Evolutionary conservation across 208 protist genomes (phyloP), one percentile per base, ranked within the genome.

Genomic region (Willaertia magna): DNA sequence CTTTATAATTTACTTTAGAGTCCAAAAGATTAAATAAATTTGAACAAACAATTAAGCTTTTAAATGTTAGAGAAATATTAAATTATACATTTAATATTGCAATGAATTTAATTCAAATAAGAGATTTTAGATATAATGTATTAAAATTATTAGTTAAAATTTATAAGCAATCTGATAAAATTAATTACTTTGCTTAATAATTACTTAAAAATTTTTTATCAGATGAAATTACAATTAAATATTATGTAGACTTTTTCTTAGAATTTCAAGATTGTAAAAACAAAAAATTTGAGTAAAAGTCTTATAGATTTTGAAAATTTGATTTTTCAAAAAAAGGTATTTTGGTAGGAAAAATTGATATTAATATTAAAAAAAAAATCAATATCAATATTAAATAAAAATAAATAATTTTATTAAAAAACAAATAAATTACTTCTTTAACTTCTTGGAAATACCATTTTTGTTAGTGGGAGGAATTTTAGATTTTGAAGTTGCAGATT

Each of bases 211-310:
- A 82, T 74, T 93, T 95, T 74, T 89, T 96, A 12, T 89, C 87
- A 20, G 92, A 92, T 20, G 87, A 96, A 85, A 88, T 93, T n/a
- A 96, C 96, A 11, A 97, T 96, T 52, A 88, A 91, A 48, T 90
- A 98, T 11, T 90, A 98, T 88, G 87, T 97, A 16, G 95, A 98
- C 84, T 99, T 99, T 86, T 88, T 99, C n/a, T n/a, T n/a, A n/a
- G n/a, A n/a, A n/a, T n/a, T n/a, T n/a, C n/a, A n/a, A n/a, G n/a
- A n/a, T n/a, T n/a, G n/a, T n/a, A n/a, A n/a, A n/a, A n/a, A n/a
- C n/a, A n/a, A n/a, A n/a, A n/a, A n/a, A n/a, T n/a, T n/a, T n/a
- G n/a, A n/a, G n/a, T n/a, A n/a, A n/a, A n/a, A n/a, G n/a, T n/a
- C n/a, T n/a, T n/a, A n/a, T n/a, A n/a, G n/a, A n/a, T n/a, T n/a